Evolutionary conservation across 2,329 filamentous ascomycete species (phyloP).

Genomic region (Chrysoporthe puriensis): DNA sequence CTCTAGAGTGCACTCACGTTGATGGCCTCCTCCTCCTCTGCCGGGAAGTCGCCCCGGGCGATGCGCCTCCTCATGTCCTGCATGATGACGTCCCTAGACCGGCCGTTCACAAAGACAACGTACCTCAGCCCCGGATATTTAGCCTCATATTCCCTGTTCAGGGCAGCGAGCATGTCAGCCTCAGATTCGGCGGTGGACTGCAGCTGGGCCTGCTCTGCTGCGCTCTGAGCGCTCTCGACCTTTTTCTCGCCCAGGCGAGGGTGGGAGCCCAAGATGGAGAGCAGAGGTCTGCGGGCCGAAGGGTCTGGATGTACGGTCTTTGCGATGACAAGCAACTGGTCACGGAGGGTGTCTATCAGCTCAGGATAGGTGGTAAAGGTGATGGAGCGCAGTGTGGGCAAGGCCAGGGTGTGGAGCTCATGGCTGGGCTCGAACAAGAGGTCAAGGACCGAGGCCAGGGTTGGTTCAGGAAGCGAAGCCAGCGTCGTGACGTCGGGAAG

Average conservation of each 20-base stretch:
- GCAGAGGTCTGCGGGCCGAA: slow-evolving; percentile 60
- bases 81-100: slow-evolving; percentile 75
- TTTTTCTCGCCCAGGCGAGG: slow-evolving; percentile 82
- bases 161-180: slow-evolving; percentile 54
- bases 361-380: slow-evolving; percentile 69
- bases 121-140: slow-evolving; percentile 82
- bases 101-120: slow-evolving; percentile 89
- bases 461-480: slow-evolving; percentile 55
- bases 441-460: slow-evolving; percentile 67
- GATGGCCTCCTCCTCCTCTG: slow-evolving; percentile 75
- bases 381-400: slow-evolving; percentile 63
- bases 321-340: slow-evolving; percentile 62
- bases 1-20: slow-evolving; percentile 57
- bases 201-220: slow-evolving; percentile 80
- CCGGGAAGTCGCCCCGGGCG: slow-evolving; percentile 63
- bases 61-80: slow-evolving; percentile 79
- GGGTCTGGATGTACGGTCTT: slow-evolving; percentile 49
- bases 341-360: slow-evolving; percentile 69
- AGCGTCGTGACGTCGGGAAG: slow-evolving; percentile 65
- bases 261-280: slow-evolving; percentile 78
- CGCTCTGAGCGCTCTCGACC: slow-evolving; percentile 79
- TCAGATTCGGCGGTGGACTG: slow-evolving; percentile 61
- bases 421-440: slow-evolving; percentile 82
- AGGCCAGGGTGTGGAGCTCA: slow-evolving; percentile 71
- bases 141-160: slow-evolving; percentile 82